phyloP scores from a whole-genome alignment of 2,329 filamentous ascomycete genomes.

The Epicoccum sorghinum region DNA sequence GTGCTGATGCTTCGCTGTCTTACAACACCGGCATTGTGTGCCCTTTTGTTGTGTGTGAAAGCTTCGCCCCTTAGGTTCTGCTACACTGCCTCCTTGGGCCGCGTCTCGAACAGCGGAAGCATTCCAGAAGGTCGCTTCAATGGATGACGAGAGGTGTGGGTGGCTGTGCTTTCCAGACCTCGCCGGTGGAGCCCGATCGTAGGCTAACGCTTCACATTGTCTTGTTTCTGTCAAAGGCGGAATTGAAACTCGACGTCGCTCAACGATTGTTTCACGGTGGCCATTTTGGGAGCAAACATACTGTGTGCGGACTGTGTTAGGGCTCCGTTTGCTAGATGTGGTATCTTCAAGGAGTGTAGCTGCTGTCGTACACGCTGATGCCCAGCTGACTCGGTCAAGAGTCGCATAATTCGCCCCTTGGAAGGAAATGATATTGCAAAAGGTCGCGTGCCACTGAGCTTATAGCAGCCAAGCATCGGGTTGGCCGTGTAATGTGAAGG shows the following conservation, averaged over 20 bases:
- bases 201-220: not conserved
- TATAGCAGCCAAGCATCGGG: not conserved
- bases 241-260: not conserved
- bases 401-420: too few relatives aligned
- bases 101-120: conserved; percentile 5
- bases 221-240: not conserved
- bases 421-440: too few relatives aligned
- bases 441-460: not conserved
- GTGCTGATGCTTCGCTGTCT: not conserved
- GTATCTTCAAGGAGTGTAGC: too few relatives aligned
- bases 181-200: conserved; percentile 12
- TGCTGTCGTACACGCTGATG: too few relatives aligned
- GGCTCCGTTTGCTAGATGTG: not conserved
- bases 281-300: not conserved
- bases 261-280: not conserved
- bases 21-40: not conserved
- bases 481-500: not conserved
- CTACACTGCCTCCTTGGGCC: conserved; percentile 14
- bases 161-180: conserved; percentile 11
- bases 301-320: not conserved
- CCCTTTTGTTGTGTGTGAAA: conserved; percentile 7
- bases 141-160: conserved; percentile 7
- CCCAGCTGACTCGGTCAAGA: too few relatives aligned
- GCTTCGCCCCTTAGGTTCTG: conserved; percentile 1
- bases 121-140: conserved; percentile 9